Evolutionary conservation across 2,329 filamentous ascomycete genomes (phyloP), one percentile per base, ranked within the genome.

Genomic region (Polychaeton citri): DNA sequence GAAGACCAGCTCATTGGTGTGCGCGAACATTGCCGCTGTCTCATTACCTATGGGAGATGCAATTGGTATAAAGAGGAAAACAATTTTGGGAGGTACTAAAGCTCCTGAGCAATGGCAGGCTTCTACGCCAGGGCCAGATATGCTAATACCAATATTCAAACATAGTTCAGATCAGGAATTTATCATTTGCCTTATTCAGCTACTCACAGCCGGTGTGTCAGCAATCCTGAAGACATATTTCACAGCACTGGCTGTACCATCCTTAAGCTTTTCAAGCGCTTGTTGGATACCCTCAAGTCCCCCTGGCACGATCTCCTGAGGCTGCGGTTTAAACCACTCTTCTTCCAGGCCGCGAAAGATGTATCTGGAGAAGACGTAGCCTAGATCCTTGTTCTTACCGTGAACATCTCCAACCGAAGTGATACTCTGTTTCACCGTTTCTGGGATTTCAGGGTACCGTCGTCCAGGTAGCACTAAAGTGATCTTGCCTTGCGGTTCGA

Each of bases 201-300:
- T 40, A 8, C 35, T 34, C 13, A 21, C 40, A 10, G 47, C 48
- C 21, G 47, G 46, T 17, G 69, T 72, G 24, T 74, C 68, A 6
- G 45, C 62, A 52, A 75, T 66, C 42, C 59, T 61, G 47, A 74
- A 72, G 1, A 81, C 69, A 59, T 77, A 80, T 57, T 81, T 81
- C 1, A 72, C 62, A 1, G 66, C 76, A 47, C 70, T 76, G 16
- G 71, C 74, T 53, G 71, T 74, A 0, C 76, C 76, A 19, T 62
- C 64, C 50, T 67, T 71, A 49, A 81, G 51, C 42, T 72, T 68
- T 43, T 54, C 52, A 53, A 81, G 48, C 0, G 60, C 75, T 21
- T 49, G 55, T 47, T 75, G 57, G 2, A 78, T 53, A 1, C 74
- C 72, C 3, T 51, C 60, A 34, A 79, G 45, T 0, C 74, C 74